phyloP scores from a whole-genome alignment of 2,329 filamentous ascomycete species.

The Fonsecaea pugnacius region DNA sequence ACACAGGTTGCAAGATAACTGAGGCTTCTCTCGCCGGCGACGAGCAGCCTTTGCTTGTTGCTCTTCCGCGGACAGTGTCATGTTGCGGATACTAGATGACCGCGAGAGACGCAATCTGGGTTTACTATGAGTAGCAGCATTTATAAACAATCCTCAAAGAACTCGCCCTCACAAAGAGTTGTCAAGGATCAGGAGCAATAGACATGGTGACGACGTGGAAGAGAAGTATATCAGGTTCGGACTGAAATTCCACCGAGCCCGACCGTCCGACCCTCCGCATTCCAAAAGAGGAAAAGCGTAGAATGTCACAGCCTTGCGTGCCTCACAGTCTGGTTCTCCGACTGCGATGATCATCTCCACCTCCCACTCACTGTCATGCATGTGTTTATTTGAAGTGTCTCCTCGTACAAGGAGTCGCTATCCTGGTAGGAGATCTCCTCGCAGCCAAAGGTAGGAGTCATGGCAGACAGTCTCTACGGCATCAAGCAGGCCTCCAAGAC shows the following conservation, averaged over 20 bases:
- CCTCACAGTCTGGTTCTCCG: not conserved
- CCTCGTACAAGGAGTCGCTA: not conserved
- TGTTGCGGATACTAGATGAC: not conserved
- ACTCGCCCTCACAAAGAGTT: not conserved
- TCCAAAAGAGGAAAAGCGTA: not conserved
- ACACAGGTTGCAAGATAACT: conserved; percentile 24
- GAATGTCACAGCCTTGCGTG: not conserved
- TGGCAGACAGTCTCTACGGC: conserved; percentile 76
- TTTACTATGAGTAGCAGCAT: not conserved
- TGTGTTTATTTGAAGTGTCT: not conserved
- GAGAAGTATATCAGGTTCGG: not conserved
- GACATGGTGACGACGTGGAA: not conserved
- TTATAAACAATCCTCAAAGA: not conserved
- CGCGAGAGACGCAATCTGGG: not conserved
- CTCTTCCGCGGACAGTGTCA: conserved; percentile 5
- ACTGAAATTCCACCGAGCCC: not conserved
- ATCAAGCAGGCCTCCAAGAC: conserved; percentile 69
- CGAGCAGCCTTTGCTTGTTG: conserved; percentile 14
- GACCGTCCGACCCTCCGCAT: conserved; percentile 17
- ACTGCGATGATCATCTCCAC: not conserved
- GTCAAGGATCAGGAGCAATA: not conserved
- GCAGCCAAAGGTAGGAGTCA: conserved; percentile 26
- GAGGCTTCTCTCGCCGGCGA: conserved; percentile 24
- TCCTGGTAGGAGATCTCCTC: not conserved
- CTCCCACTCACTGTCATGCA: not conserved